A percentile compares a stretch with the other conserved stretches of the same genome.
Conservation (phyloP, 1,284 basidiomycete species). For the Pseudozyma flocculosa region DNA sequence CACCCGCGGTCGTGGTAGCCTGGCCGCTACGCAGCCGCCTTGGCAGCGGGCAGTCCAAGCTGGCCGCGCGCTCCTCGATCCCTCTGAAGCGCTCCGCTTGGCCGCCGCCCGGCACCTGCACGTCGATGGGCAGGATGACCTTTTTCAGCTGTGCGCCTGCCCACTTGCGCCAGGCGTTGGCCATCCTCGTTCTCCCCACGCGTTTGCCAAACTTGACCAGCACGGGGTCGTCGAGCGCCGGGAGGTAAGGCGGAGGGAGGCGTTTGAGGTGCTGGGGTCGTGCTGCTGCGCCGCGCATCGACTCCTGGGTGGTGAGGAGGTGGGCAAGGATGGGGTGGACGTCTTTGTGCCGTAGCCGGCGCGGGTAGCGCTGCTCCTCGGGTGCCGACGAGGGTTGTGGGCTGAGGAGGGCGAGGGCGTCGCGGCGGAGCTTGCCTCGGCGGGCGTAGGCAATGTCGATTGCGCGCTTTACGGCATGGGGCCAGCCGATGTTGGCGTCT, state of each 20-base stretch:
- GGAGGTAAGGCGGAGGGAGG: constrained; percentile 18
- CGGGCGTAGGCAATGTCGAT: constrained; percentile 22
- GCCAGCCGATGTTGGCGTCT: constrained; percentile 30
- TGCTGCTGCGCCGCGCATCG: constrained; percentile 17
- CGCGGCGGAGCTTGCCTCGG: constrained; percentile 18
- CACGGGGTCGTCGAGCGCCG: constrained; percentile 12
- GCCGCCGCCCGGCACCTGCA: background rate
- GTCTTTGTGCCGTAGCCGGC: constrained; percentile 1
- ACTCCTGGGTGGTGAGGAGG: constrained; percentile 6
- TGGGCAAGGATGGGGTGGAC: constrained; percentile 4
- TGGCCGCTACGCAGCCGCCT: background rate
- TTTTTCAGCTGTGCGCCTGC: constrained; percentile 12
- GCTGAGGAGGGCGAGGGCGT: constrained; percentile 12
- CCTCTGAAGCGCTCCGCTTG: background rate
- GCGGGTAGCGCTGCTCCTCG: background rate
- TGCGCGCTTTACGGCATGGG: constrained; percentile 16
- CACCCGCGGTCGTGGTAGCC: no score
- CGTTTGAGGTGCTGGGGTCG: constrained; percentile 3
- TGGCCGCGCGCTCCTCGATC: no score
- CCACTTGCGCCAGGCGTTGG: constrained; percentile 10
- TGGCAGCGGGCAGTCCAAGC: background rate
- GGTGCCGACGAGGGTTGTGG: background rate
- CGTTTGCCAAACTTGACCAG: constrained; percentile 12
- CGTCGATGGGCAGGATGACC: constrained; percentile 15
- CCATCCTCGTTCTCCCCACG: constrained; percentile 4